Percentiles rank a stretch among this genome's conserved stretches.
phyloP scores from a whole-genome alignment of 169 alveolate genomes.

The Plasmodium gallinaceum region DNA sequence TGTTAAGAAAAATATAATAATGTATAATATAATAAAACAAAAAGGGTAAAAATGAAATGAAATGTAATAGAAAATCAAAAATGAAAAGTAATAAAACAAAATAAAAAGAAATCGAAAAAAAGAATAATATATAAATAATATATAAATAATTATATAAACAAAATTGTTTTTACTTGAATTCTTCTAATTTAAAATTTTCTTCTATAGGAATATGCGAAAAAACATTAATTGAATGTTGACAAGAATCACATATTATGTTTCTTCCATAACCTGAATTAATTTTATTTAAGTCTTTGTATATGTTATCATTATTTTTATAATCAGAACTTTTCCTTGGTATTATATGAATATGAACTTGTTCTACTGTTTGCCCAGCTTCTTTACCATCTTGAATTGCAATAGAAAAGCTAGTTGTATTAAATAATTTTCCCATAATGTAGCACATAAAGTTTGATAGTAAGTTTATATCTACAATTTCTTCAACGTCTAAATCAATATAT shows the following conservation, averaged over 20 bases:
- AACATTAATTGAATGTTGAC: constrained; percentile 34
- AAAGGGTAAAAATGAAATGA: constrained; percentile 4
- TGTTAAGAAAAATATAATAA: too few relatives aligned
- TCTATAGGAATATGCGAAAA: constrained; percentile 10
- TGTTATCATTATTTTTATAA: constrained; percentile 84
- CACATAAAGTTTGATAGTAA: constrained; percentile 69
- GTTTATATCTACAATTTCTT: constrained; percentile 66
- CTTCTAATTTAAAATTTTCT: constrained; percentile 64
- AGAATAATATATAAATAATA: background rate
- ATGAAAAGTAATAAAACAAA: background rate
- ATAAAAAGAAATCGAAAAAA: background rate
- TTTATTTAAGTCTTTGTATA: constrained; percentile 82
- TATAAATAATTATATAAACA: background rate
- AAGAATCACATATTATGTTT: constrained; percentile 37
- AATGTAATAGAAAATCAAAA: background rate
- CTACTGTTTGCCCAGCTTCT: constrained; percentile 94
- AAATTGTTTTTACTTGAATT: constrained; percentile 41
- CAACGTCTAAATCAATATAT: constrained; percentile 64
- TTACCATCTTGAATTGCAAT: constrained; percentile 89
- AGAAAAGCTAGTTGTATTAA: constrained; percentile 30
- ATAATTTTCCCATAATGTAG: constrained; percentile 55
- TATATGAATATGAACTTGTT: constrained; percentile 92
- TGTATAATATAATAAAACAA: too few relatives aligned
- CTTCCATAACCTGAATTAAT: constrained; percentile 78
- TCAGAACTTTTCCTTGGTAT: constrained; percentile 87